phyloP scores from a whole-genome alignment of 768 basidiomycete species.

The Lactarius indigo region DNA sequence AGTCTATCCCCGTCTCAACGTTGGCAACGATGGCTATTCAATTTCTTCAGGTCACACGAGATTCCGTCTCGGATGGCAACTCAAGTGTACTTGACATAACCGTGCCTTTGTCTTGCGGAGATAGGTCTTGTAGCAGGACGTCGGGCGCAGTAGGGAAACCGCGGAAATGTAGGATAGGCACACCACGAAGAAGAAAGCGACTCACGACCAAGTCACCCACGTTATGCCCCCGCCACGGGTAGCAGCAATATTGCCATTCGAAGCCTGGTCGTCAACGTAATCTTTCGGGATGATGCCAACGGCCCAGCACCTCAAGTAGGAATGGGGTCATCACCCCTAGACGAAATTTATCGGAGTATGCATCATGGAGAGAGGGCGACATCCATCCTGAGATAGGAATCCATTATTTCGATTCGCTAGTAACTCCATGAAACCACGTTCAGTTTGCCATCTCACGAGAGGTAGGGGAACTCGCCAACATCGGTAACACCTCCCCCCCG shows the following conservation, averaged over 20 bases:
- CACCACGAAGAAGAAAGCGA: neutral
- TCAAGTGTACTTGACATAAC: constrained; percentile 55
- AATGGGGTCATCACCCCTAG: neutral
- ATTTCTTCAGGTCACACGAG: constrained; percentile 49
- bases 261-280: constrained; percentile 18
- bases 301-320: constrained; percentile 2
- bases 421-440: constrained; percentile 32
- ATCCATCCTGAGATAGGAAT: constrained; percentile 39
- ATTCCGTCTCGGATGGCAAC: constrained; percentile 62
- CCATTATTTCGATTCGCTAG: constrained; percentile 40
- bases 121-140: constrained; percentile 45
- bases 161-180: neutral
- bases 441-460: constrained; percentile 31
- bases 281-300: constrained; percentile 24
- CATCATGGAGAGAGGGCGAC: constrained; percentile 54
- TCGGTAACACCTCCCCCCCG: constrained; percentile 32
- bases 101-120: constrained; percentile 29
- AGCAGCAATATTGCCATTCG: neutral
- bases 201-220: constrained; percentile 56
- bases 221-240: constrained; percentile 38
- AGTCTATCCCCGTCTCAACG: constrained; percentile 30
- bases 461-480: constrained; percentile 39
- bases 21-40: neutral
- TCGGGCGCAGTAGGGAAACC: constrained; percentile 30
- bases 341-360: constrained; percentile 49